phyloP scores from a whole-genome alignment of 768 basidiomycete species.

The Saitozyma podzolica region DNA sequence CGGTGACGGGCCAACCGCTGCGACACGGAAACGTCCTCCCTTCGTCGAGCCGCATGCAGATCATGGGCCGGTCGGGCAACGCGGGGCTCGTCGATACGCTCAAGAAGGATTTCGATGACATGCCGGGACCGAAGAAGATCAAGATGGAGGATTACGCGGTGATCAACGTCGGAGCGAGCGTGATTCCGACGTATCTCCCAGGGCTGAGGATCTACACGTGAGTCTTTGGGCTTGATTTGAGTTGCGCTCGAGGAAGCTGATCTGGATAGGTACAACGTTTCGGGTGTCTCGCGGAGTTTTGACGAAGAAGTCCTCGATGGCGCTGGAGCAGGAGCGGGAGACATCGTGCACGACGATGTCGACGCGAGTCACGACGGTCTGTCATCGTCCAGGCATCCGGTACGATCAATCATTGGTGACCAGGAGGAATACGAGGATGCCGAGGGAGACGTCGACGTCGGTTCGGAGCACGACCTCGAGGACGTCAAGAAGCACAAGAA shows the following conservation, averaged over 20 bases:
- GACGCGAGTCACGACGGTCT: slow-evolving; percentile 12
- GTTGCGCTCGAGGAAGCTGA: not conserved
- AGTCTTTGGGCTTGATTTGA: slow-evolving; percentile 9
- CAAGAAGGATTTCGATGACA: slow-evolving; percentile 64
- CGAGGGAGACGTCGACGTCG: slow-evolving; percentile 7
- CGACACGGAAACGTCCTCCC: slow-evolving; percentile 15
- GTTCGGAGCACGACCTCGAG: slow-evolving; percentile 60
- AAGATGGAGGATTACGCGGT: slow-evolving; percentile 70
- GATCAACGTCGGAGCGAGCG: slow-evolving; percentile 75
- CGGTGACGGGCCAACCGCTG: not conserved
- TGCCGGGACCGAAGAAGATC: slow-evolving; percentile 59
- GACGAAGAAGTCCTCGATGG: slow-evolving; percentile 12
- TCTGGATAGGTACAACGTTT: slow-evolving; percentile 62
- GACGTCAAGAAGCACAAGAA: slow-evolving; percentile 50
- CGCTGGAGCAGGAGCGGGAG: not conserved
- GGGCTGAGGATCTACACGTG: slow-evolving; percentile 74
- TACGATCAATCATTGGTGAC: too few species aligned
- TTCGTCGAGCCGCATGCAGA: slow-evolving; percentile 17
- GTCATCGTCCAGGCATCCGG: too few species aligned
- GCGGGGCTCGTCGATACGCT: slow-evolving; percentile 57
- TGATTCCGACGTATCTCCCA: slow-evolving; percentile 86
- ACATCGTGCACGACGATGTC: slow-evolving; percentile 40
- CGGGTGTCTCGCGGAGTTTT: slow-evolving; percentile 47
- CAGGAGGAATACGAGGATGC: slow-evolving; percentile 15
- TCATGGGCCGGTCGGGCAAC: slow-evolving; percentile 54